Conservation (phyloP, 169 alveolate genomes). For the Plasmodium relictum region DNA sequence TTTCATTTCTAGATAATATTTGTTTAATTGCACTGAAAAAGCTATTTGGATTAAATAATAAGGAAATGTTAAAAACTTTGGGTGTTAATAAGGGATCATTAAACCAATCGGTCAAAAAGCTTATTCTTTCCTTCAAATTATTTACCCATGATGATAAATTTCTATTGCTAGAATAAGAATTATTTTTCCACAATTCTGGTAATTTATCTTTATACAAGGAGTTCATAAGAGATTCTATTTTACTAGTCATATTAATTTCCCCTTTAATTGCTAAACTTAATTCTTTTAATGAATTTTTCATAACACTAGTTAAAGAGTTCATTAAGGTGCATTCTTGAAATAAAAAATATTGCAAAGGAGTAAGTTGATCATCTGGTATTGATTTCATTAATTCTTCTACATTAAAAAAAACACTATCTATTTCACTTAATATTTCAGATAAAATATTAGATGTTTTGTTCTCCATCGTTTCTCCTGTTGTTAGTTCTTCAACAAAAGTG, state of each 20-base stretch:
- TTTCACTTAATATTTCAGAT: slow-evolving; percentile 57
- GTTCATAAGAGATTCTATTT: slow-evolving; percentile 92
- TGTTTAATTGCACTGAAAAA: slow-evolving; percentile 97
- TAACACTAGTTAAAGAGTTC: slow-evolving; percentile 41
- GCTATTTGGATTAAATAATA: slow-evolving; percentile 96
- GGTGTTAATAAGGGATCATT: slow-evolving; percentile 94
- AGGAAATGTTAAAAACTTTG: slow-evolving; percentile 92
- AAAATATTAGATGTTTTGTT: slow-evolving; percentile 37
- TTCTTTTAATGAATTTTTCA: slow-evolving; percentile 89
- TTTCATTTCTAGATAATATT: slow-evolving; percentile 93
- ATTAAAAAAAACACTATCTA: slow-evolving; percentile 57
- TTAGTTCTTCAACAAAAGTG: slow-evolving; percentile 63
- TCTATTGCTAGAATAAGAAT: slow-evolving; percentile 95
- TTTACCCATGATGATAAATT: slow-evolving; percentile 94
- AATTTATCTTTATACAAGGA: slow-evolving; percentile 90
- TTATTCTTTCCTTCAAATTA: slow-evolving; percentile 93
- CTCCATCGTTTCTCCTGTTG: slow-evolving; percentile 69
- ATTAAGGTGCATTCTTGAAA: slow-evolving; percentile 67
- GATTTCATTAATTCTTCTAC: slow-evolving; percentile 72
- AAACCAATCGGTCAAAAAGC: slow-evolving; percentile 93
- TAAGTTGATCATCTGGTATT: slow-evolving; percentile 91
- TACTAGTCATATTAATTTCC: slow-evolving; percentile 93
- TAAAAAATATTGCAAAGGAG: slow-evolving; percentile 87
- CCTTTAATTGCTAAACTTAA: slow-evolving; percentile 95
- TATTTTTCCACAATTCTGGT: slow-evolving; percentile 94